Evolutionary conservation across 805 yeast species (phyloP).

Genomic region (Yamadazyma laniorum): DNA sequence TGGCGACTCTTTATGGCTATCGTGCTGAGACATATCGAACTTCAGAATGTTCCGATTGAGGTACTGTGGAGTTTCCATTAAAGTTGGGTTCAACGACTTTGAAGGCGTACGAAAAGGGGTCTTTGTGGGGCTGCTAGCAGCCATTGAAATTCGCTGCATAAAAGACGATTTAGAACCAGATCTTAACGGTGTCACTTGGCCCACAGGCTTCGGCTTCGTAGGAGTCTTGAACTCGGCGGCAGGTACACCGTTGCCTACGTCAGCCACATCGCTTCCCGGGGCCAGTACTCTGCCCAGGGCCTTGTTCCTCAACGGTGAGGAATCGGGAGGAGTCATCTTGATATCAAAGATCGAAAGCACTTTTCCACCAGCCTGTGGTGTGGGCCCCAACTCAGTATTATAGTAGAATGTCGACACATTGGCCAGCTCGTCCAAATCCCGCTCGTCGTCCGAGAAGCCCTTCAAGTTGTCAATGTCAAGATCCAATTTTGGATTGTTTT

Average conservation of each 20-base stretch:
- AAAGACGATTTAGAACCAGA: slow-evolving; percentile 1
- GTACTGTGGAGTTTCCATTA: slow-evolving; percentile 24
- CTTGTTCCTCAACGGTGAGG: slow-evolving; percentile 35
- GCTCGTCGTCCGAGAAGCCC: slow-evolving; percentile 13
- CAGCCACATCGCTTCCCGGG: too few relatives aligned
- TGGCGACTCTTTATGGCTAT: slow-evolving; percentile 2
- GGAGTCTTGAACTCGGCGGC: slow-evolving; percentile 32
- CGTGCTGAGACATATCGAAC: slow-evolving; percentile 9
- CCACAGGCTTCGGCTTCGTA: slow-evolving; percentile 19
- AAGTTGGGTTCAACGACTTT: not conserved
- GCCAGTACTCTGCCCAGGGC: not conserved
- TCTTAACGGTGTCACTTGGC: slow-evolving; percentile 7
- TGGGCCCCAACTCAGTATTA: slow-evolving; percentile 66
- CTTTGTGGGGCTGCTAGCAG: slow-evolving; percentile 4
- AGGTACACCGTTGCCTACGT: not conserved
- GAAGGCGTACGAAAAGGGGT: slow-evolving; percentile 11
- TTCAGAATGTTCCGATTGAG: slow-evolving; percentile 16
- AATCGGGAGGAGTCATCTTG: slow-evolving; percentile 41
- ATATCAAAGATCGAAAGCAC: slow-evolving; percentile 72
- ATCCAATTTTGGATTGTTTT: not conserved
- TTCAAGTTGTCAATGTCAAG: slow-evolving; percentile 1
- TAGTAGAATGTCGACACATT: slow-evolving; percentile 6
- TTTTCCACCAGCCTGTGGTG: slow-evolving; percentile 81
- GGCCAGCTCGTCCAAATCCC: slow-evolving; percentile 11
- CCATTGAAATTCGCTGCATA: slow-evolving; percentile 11